Conservation (phyloP, 495 filamentous ascomycete genomes). For the Sordaria brevicollis region DNA sequence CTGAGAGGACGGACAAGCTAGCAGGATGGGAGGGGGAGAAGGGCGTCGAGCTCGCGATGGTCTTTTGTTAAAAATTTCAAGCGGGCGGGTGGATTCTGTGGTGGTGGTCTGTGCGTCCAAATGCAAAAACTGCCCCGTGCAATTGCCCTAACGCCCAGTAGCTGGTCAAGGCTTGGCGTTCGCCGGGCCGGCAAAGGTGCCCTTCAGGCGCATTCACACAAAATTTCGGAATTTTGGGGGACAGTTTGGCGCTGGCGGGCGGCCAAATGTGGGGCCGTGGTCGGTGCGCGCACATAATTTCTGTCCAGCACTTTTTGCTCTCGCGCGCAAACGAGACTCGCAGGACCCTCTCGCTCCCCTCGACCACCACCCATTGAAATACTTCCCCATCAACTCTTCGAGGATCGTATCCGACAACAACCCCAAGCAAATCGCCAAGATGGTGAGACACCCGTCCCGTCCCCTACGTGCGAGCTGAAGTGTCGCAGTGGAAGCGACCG, state of each 20-base stretch:
- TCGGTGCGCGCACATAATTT: slow-evolving; percentile 19
- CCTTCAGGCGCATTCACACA: slow-evolving; percentile 8
- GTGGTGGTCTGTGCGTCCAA: slow-evolving; percentile 16
- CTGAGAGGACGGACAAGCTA: not conserved
- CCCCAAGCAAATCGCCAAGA: slow-evolving; percentile 36
- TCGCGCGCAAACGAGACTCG: not conserved
- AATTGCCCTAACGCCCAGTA: slow-evolving; percentile 15
- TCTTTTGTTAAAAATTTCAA: not conserved
- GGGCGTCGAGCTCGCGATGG: not conserved
- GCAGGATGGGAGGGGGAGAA: not conserved
- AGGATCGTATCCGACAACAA: slow-evolving; percentile 42
- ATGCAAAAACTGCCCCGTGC: slow-evolving; percentile 1
- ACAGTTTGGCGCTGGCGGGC: not conserved
- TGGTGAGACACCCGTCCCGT: slow-evolving; percentile 32
- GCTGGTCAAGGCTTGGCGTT: not conserved
- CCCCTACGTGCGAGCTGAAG: not conserved
- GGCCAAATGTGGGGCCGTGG: slow-evolving; percentile 7
- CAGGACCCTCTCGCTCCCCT: not conserved
- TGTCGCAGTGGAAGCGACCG: not conserved
- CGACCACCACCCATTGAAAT: not conserved
- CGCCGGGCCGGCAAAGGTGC: not conserved
- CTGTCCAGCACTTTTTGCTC: slow-evolving; percentile 4
- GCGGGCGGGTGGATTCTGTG: slow-evolving; percentile 6
- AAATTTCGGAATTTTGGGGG: slow-evolving; percentile 5
- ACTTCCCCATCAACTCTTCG: slow-evolving; percentile 32